Conservation (phyloP, 371 early-diverging fungal species). For the Apophysomyces variabilis region DNA sequence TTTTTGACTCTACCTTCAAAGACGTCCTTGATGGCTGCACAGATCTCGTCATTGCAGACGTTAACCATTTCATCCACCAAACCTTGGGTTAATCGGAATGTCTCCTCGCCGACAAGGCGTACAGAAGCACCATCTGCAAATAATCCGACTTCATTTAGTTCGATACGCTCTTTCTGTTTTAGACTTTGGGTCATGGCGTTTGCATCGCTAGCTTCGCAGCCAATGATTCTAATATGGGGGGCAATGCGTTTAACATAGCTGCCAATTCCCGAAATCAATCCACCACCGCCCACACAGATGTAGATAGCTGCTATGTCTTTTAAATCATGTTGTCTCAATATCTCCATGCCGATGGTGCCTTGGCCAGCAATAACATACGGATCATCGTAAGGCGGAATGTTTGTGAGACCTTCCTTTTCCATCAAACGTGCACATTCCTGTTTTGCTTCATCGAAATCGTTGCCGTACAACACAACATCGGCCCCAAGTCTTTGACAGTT, state of each 20-base stretch:
- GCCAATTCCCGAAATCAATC: constrained; percentile 90
- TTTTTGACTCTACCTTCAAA: constrained; percentile 70
- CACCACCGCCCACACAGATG: constrained; percentile 94
- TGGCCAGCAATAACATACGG: constrained; percentile 98
- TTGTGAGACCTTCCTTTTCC: constrained; percentile 71
- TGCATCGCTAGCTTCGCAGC: constrained; percentile 91
- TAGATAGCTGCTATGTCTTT: constrained; percentile 85
- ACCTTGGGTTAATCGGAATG: constrained; percentile 72
- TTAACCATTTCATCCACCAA: constrained; percentile 85
- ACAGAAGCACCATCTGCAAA: constrained; percentile 98
- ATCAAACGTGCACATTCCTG: constrained; percentile 76
- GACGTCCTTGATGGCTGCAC: constrained; percentile 97
- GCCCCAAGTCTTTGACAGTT: constrained; percentile 94
- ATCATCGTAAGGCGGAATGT: constrained; percentile 97
- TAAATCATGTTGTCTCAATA: constrained; percentile 78
- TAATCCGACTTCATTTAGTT: constrained; percentile 84
- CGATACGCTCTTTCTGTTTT: constrained; percentile 60
- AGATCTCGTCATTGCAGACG: constrained; percentile 95
- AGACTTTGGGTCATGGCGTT: constrained; percentile 89
- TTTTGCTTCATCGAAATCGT: constrained; percentile 95
- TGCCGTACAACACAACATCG: constrained; percentile 83
- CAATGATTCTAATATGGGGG: constrained; percentile 86
- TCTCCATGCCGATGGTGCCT: constrained; percentile 95
- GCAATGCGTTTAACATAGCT: constrained; percentile 88
- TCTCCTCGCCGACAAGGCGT: constrained; percentile 87